Conservation (phyloP, 129 eudicot genomes). For the Apium graveolens region DNA sequence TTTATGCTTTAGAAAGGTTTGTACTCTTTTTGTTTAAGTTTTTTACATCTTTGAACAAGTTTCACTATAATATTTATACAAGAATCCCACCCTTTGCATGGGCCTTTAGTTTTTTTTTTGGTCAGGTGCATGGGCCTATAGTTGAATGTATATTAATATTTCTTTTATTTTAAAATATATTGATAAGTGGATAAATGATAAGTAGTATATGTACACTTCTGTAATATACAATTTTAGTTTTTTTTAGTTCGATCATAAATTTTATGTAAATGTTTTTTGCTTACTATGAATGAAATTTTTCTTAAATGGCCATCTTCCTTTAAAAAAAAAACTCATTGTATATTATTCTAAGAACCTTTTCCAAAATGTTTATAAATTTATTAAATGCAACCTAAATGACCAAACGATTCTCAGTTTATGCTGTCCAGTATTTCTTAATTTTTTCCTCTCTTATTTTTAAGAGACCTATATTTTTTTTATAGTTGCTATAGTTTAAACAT, state of each 20-base stretch:
- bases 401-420: background rate
- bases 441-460: background rate
- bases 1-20: constrained; percentile 31
- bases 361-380: no score
- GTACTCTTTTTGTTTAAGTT: background rate
- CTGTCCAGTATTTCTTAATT: background rate
- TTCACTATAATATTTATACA: background rate
- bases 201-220: no score
- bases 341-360: no score
- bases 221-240: no score
- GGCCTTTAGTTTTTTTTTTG: no score
- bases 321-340: background rate
- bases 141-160: no score
- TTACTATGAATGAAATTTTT: background rate
- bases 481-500: no score
- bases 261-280: no score
- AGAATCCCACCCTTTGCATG: background rate
- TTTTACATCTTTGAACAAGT: background rate
- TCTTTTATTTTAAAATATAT: no score
- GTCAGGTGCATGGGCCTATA: background rate
- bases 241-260: no score
- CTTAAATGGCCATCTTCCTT: background rate
- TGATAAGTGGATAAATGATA: no score
- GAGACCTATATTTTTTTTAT: no score
- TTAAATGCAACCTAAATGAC: background rate